Conservation (phyloP, 2,329 filamentous ascomycete species). For the Teratosphaeria gauchensis region DNA sequence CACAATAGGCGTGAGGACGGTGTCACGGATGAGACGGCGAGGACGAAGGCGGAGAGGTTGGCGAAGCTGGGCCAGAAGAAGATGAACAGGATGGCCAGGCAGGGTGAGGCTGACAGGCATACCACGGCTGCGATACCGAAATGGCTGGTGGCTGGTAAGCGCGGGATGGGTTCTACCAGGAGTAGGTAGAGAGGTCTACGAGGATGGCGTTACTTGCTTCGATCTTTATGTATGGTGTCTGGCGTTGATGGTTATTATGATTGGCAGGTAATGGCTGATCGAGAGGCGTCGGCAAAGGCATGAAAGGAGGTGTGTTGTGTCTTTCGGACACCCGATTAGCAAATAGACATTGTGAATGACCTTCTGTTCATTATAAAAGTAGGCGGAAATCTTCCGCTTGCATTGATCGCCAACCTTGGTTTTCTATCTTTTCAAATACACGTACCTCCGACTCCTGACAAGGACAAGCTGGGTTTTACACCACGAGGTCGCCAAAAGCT, state of each 20-base stretch:
- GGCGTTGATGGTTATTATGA: not conserved
- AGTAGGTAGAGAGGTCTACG: slow-evolving; percentile 29
- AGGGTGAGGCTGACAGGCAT: slow-evolving; percentile 94
- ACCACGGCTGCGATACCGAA: slow-evolving; percentile 71
- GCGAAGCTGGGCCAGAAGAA: slow-evolving; percentile 89
- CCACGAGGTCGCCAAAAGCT: not conserved
- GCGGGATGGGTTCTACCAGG: slow-evolving; percentile 81
- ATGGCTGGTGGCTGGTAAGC: slow-evolving; percentile 89
- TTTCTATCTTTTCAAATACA: not conserved
- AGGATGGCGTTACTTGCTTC: not conserved
- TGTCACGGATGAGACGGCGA: slow-evolving; percentile 56
- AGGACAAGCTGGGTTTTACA: not conserved
- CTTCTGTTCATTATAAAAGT: not conserved
- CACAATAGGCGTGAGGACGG: slow-evolving; percentile 65
- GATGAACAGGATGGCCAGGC: slow-evolving; percentile 96
- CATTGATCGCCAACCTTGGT: not conserved
- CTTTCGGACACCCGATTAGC: too few relatives aligned
- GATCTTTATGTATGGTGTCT: not conserved
- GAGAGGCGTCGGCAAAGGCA: too few relatives aligned
- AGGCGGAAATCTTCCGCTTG: not conserved
- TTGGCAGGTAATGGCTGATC: too few relatives aligned
- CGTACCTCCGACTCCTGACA: not conserved
- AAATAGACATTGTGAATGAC: not conserved
- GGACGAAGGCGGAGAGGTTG: slow-evolving; percentile 74
- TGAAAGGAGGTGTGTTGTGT: too few relatives aligned